Conservation (phyloP, 2,329 filamentous ascomycete genomes). For the Pseudonectria foliicola region DNA sequence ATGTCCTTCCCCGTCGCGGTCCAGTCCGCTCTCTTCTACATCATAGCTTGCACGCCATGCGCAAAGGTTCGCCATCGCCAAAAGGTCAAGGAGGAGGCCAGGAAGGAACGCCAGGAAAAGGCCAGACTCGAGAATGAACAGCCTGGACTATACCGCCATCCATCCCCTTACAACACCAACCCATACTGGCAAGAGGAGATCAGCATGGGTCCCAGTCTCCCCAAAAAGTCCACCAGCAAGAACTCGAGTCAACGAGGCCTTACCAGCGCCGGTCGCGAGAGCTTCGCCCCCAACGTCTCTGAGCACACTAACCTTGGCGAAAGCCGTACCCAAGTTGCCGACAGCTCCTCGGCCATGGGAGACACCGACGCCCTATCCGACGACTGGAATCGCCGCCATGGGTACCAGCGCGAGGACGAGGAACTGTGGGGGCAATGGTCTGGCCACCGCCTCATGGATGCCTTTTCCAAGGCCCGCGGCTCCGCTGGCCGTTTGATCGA, state of each 20-base stretch:
- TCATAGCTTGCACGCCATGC: slow-evolving; percentile 73
- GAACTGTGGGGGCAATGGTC: slow-evolving; percentile 68
- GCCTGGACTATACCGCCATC: slow-evolving; percentile 70
- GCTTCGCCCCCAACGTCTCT: slow-evolving; percentile 35
- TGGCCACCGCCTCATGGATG: slow-evolving; percentile 50
- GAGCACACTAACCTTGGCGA: slow-evolving; percentile 32
- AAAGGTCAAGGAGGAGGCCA: slow-evolving; percentile 63
- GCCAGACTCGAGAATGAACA: slow-evolving; percentile 59
- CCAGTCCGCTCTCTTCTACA: slow-evolving; percentile 72
- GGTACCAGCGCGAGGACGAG: slow-evolving; percentile 84
- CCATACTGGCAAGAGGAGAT: slow-evolving; percentile 88
- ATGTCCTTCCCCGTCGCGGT: slow-evolving; percentile 51
- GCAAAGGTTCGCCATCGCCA: slow-evolving; percentile 61
- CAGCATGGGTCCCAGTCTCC: slow-evolving; percentile 66
- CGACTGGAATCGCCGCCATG: slow-evolving; percentile 64
- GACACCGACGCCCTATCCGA: slow-evolving; percentile 33
- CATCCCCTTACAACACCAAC: slow-evolving; percentile 77
- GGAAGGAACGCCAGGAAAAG: slow-evolving; percentile 59
- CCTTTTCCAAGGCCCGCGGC: slow-evolving; percentile 50
- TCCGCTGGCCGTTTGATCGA: slow-evolving; percentile 49
- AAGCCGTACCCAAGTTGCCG: slow-evolving; percentile 27
- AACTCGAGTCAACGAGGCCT: slow-evolving; percentile 54
- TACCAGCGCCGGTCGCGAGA: slow-evolving; percentile 51
- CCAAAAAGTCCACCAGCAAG: slow-evolving; percentile 53
- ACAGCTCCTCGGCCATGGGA: slow-evolving; percentile 22